phyloP scores from a whole-genome alignment of 768 basidiomycete species.

The Tricholomella constricta region DNA sequence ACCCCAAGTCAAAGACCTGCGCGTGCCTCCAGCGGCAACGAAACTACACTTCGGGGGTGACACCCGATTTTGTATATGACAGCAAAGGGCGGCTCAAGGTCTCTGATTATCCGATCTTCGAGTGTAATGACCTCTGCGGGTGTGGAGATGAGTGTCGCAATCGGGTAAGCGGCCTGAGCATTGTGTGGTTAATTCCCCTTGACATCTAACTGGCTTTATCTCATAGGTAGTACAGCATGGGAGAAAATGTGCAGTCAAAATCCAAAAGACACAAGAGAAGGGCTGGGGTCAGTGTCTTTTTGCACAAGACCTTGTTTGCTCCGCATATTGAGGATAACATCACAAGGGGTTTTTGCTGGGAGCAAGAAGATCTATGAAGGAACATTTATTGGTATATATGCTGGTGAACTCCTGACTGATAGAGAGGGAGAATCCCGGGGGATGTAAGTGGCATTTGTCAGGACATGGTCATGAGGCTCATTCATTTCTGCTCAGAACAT shows the following conservation, averaged over 20 bases:
- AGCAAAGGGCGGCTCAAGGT: constrained; percentile 52
- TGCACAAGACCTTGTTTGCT: neutral
- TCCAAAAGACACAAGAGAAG: constrained; percentile 72
- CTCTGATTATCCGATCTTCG: constrained; percentile 68
- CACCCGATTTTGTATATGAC: constrained; percentile 70
- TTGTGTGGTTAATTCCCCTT: neutral
- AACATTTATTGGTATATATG: constrained; percentile 80
- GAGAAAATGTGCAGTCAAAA: constrained; percentile 58
- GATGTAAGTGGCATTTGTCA: constrained; percentile 41
- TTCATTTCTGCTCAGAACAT: constrained; percentile 47
- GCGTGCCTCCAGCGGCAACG: constrained; percentile 65
- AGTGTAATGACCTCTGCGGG: constrained; percentile 81
- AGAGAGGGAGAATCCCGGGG: constrained; percentile 69
- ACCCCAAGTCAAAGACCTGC: constrained; percentile 74
- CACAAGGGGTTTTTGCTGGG: constrained; percentile 70
- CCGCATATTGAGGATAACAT: constrained; percentile 2
- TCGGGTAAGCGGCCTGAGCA: constrained; percentile 50
- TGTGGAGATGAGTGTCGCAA: constrained; percentile 85
- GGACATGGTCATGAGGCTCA: neutral
- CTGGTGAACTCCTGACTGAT: constrained; percentile 80
- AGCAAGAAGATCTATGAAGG: constrained; percentile 64
- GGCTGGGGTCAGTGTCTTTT: constrained; percentile 72
- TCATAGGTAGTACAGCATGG: constrained; percentile 83
- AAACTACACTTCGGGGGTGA: constrained; percentile 32
- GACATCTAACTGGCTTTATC: neutral